A percentile compares a stretch with the other conserved stretches of the same genome.
These are phyloP conservation scores for Pseudogymnoascus sp. DNA, from an alignment of 2,329 filamentous ascomycete genomes.

Conservation along the genomic window DNA sequence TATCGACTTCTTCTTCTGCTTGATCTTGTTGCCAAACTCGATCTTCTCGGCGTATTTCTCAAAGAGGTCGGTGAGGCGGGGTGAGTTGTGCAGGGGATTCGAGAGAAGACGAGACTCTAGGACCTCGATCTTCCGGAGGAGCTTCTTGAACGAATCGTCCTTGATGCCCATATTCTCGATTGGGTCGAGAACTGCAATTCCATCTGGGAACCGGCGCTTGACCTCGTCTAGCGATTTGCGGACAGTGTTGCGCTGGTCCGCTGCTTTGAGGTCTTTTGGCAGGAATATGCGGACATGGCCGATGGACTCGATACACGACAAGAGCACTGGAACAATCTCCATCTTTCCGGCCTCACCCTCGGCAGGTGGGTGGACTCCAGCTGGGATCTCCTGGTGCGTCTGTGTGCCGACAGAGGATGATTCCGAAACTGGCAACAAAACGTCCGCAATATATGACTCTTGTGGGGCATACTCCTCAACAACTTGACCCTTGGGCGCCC, in stretches of 20 bases:
- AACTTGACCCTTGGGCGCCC: conserved; percentile 55
- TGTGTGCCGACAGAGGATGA: conserved; percentile 42
- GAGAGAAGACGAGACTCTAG: conserved; percentile 82
- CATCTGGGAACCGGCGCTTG: conserved; percentile 82
- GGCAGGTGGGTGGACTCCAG: conserved; percentile 51
- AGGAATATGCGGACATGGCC: conserved; percentile 78
- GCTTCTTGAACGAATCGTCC: conserved; percentile 87
- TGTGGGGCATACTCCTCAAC: conserved; percentile 64
- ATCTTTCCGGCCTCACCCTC: conserved; percentile 61
- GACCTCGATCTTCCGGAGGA: conserved; percentile 92
- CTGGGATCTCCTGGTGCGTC: conserved; percentile 58
- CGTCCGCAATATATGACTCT: conserved; percentile 74
- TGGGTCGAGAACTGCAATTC: conserved; percentile 79
- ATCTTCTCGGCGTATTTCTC: conserved; percentile 81
- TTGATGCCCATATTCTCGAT: conserved; percentile 94
- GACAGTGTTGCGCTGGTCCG: conserved; percentile 61
- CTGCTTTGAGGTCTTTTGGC: conserved; percentile 64
- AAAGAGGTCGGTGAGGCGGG: conserved; percentile 75
- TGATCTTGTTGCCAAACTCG: conserved; percentile 68
- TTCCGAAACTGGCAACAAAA: conserved; percentile 60
- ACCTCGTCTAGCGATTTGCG: conserved; percentile 68
- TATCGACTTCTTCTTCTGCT: conserved; percentile 81
- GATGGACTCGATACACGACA: conserved; percentile 78
- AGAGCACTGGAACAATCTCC: conserved; percentile 77
- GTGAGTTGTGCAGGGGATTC: conserved; percentile 87